Evolutionary conservation across 495 filamentous ascomycete genomes (phyloP), one percentile per base, ranked within the genome.

Genomic region (Sphaerosporella brunnea): DNA sequence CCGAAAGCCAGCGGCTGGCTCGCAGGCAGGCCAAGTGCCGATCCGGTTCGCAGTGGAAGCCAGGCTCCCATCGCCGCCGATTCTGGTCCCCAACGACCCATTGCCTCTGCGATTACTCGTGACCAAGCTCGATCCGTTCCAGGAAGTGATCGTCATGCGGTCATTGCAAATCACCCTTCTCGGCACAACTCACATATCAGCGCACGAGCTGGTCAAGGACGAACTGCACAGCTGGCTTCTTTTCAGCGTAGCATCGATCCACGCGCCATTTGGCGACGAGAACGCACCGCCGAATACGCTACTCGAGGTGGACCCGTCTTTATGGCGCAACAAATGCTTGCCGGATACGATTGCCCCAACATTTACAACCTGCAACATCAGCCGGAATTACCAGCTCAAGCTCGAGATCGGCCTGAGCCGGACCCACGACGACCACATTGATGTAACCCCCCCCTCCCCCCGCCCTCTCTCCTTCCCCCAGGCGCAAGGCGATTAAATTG

Each of bases 321-420:
- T 87, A 25, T 97, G 90, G 90, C 69, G 71, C 43, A 64, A 65
- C 20, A 62, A 73, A 15, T 68, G 74, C 2, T 64, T 96, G 13
- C 90, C 90, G 2, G 85, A 81, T 56, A 86, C 79, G 0, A 72
- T 96, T 23, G 77, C 84, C 18, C 90, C 90, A 0, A 74, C 73
- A 3, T 97, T 97, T 58, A 66, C 74, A 37, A 87, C 86, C 16
- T 97, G 90, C 59, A 96, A 96, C 61, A 75, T 97, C 42, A 68
- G 69, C 42, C 74, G 88, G 35, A 68, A 59, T 20, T 97, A 97
- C 58, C 80, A 82, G 53, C 65, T 97, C 35, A 84, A 93, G 58
- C 66, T 94, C 26, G 74, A 74, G 43, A 63, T 94, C 13, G 86
- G 86, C 0, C 60, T 97, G 21, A 48, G 45, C 16, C 32, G 58